These are phyloP conservation scores for Termitomyces sp. DNA, from an alignment of 768 basidiomycete genomes.

Conservation along the genomic window DNA sequence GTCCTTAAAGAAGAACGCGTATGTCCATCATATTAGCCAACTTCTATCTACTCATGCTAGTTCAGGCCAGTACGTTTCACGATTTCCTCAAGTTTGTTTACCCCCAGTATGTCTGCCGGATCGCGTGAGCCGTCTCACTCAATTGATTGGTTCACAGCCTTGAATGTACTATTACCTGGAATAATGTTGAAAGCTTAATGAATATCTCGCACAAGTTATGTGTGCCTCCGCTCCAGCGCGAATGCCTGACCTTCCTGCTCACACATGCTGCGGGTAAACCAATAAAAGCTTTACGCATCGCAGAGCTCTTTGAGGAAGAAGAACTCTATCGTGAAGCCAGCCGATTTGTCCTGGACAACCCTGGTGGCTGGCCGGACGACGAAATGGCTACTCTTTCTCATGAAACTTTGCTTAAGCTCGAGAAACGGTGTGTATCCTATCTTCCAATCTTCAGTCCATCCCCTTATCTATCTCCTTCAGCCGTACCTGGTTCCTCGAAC, in stretches of 20 bases:
- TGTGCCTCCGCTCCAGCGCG: conserved; percentile 72
- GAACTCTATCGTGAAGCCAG: conserved; percentile 88
- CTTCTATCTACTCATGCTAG: neutral
- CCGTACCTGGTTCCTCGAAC: conserved; percentile 92
- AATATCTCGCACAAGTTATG: conserved; percentile 88
- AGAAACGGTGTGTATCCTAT: conserved; percentile 58
- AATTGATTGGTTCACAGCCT: conserved; percentile 36
- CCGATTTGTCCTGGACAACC: conserved; percentile 89
- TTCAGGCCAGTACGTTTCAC: conserved; percentile 77
- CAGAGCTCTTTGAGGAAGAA: conserved; percentile 86
- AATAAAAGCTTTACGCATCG: conserved; percentile 89
- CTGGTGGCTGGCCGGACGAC: conserved; percentile 77
- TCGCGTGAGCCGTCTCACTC: neutral
- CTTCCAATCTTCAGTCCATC: neutral
- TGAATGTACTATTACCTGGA: conserved; percentile 92
- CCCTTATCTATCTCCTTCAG: conserved; percentile 28
- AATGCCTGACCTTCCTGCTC: conserved; percentile 83
- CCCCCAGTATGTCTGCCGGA: conserved; percentile 64
- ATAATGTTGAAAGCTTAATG: conserved; percentile 88
- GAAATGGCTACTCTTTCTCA: conserved; percentile 78
- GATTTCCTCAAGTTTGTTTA: conserved; percentile 93
- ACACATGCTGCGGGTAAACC: conserved; percentile 91
- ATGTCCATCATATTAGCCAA: conserved; percentile 12
- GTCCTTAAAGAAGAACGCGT: conserved; percentile 88
- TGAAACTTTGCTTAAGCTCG: conserved; percentile 82